Evolutionary conservation across 2,329 filamentous ascomycete genomes (phyloP).

Genomic region (Pseudocercospora pini-densiflorae): DNA sequence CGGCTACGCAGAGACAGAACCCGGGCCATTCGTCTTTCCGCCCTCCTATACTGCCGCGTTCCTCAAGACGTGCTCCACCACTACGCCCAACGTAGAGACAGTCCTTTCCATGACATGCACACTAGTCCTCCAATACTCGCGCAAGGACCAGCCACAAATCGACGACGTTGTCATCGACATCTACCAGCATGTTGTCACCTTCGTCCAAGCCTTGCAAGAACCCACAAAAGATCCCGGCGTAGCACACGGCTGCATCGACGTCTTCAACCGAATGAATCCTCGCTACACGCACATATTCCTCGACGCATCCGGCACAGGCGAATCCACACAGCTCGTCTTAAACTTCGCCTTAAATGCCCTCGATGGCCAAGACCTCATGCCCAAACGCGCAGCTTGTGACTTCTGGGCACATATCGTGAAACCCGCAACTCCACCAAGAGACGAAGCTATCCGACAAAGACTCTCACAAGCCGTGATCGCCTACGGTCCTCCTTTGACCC

Average conservation of each 20-base stretch:
- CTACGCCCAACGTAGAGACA: conserved; percentile 69
- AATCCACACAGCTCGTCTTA: conserved; percentile 57
- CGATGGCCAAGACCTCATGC: conserved; percentile 72
- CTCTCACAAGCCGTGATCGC: conserved; percentile 54
- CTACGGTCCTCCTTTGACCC: conserved; percentile 65
- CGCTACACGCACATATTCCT: conserved; percentile 67
- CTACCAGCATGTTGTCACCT: conserved; percentile 64
- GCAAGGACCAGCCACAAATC: conserved; percentile 45
- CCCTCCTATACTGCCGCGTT: conserved; percentile 68
- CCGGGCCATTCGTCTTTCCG: conserved; percentile 78
- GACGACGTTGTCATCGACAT: conserved; percentile 57
- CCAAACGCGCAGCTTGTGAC: conserved; percentile 73
- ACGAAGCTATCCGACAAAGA: conserved; percentile 26
- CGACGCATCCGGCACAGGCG: conserved; percentile 61
- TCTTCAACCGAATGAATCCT: conserved; percentile 67
- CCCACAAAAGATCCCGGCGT: conserved; percentile 72
- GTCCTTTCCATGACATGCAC: conserved; percentile 74
- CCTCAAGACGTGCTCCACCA: conserved; percentile 56
- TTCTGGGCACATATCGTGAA: conserved; percentile 69
- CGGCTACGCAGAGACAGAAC: conserved; percentile 74
- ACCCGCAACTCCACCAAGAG: conserved; percentile 42
- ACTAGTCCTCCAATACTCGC: conserved; percentile 58
- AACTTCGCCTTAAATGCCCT: conserved; percentile 73
- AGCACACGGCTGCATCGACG: conserved; percentile 74
- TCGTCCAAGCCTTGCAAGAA: conserved; percentile 66